Evolutionary conservation across 2,329 filamentous ascomycete genomes (phyloP).

Genomic region (Penicillium sumatraense): DNA sequence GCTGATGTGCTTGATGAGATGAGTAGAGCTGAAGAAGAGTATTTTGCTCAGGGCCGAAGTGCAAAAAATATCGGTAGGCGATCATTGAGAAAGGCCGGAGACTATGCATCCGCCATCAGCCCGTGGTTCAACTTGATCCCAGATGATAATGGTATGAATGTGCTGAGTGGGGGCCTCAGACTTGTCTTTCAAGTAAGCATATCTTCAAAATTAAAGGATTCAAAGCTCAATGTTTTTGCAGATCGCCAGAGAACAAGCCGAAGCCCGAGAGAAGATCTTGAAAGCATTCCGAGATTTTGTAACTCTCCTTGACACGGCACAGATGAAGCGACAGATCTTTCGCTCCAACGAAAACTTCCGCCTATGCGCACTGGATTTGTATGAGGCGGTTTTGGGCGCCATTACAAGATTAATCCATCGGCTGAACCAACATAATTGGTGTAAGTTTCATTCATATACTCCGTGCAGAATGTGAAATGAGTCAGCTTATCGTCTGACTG

Average conservation of each 20-base stretch:
- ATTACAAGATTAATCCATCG: not conserved
- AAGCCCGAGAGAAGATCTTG: not conserved
- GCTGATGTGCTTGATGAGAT: slow-evolving; percentile 2
- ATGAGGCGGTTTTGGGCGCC: not conserved
- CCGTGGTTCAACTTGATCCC: slow-evolving; percentile 1
- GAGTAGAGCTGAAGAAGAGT: not conserved
- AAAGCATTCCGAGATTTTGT: not conserved
- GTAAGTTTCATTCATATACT: not conserved
- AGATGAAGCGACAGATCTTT: not conserved
- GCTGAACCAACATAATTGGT: not conserved
- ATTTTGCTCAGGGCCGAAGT: not conserved
- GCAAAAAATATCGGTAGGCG: not conserved
- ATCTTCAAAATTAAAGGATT: not conserved
- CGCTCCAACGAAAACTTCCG: not conserved
- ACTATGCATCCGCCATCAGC: not conserved
- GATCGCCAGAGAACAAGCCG: not conserved
- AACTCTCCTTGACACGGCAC: not conserved
- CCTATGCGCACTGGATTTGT: not conserved
- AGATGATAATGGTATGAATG: slow-evolving; percentile 2
- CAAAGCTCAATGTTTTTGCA: not conserved
- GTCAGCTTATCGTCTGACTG: not conserved
- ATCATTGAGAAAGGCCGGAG: not conserved
- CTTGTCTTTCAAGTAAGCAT: not conserved
- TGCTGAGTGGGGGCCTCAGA: not conserved
- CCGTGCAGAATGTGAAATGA: not conserved